Percentiles rank a stretch among this genome's conserved stretches.
phyloP scores from a whole-genome alignment of 73 alveolate genomes.

The Paraurostyla sp. region DNA sequence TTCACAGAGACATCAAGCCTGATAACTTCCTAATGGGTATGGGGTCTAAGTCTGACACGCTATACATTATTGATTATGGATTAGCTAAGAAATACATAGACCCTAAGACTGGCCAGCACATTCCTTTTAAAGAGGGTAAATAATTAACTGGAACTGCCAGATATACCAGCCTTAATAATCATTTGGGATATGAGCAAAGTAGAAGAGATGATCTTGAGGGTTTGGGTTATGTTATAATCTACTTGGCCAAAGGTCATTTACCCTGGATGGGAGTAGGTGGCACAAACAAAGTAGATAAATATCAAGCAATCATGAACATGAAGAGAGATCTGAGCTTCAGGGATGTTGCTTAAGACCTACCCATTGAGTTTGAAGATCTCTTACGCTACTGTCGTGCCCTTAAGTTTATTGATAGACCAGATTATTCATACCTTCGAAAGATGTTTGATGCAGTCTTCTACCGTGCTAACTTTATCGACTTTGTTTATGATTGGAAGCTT shows the following conservation, averaged over 20 bases:
- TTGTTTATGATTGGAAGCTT: slow-evolving; percentile 23
- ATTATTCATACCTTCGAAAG: slow-evolving; percentile 33
- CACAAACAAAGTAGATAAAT: slow-evolving; percentile 6
- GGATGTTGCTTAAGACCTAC: slow-evolving; percentile 72
- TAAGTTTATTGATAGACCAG: slow-evolving; percentile 61
- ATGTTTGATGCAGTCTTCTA: slow-evolving; percentile 39
- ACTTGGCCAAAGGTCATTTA: background rate
- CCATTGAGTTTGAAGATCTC: slow-evolving; percentile 64
- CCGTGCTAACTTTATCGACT: slow-evolving; percentile 33
- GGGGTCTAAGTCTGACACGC: slow-evolving; percentile 69
- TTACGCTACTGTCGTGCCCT: slow-evolving; percentile 50
- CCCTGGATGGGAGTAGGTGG: slow-evolving; percentile 65
- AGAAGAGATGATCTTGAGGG: slow-evolving; percentile 57
- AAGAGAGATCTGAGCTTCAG: slow-evolving; percentile 8
- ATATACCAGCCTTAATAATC: slow-evolving; percentile 76
- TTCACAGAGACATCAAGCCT: slow-evolving; percentile 94
- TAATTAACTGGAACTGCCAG: slow-evolving; percentile 96
- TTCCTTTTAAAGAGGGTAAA: slow-evolving; percentile 88
- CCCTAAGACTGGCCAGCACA: slow-evolving; percentile 88
- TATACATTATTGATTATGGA: slow-evolving; percentile 94
- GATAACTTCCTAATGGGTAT: slow-evolving; percentile 89
- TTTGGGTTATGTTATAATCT: slow-evolving; percentile 19
- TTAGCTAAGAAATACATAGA: slow-evolving; percentile 92
- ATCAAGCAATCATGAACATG: slow-evolving; percentile 9
- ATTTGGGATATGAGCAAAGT: slow-evolving; percentile 47